These are phyloP conservation scores for Vigna unguiculata DNA, from an alignment of 306 rosid genomes.

Conservation along the genomic window DNA sequence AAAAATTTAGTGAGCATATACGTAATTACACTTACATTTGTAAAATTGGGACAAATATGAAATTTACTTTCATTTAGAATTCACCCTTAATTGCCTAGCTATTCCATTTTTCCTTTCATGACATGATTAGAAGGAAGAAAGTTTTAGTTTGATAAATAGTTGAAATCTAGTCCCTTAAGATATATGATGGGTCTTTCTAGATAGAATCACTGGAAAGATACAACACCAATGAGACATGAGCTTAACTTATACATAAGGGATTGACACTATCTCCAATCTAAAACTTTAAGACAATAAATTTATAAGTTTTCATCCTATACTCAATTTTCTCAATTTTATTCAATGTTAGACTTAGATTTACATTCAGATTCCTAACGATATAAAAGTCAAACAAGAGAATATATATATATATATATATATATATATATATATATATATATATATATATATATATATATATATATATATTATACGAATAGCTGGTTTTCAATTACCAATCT, in stretches of 20 bases:
- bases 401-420: background rate
- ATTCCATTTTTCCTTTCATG: constrained; percentile 28
- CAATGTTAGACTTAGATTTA: no score
- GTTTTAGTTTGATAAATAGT: background rate
- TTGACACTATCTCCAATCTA: no score
- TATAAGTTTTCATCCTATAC: no score
- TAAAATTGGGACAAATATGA: constrained; percentile 14
- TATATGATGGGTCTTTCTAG: no score
- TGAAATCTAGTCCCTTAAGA: constrained; percentile 49
- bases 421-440: constrained; percentile 1
- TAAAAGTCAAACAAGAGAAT: constrained; percentile 29
- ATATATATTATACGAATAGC: background rate
- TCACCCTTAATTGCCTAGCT: constrained; percentile 32
- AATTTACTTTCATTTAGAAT: constrained; percentile 28
- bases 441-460: no score
- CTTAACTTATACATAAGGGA: no score
- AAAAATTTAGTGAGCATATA: background rate
- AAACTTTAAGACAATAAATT: no score
- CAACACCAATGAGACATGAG: no score
- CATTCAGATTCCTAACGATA: no score
- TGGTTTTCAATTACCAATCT: constrained; percentile 39
- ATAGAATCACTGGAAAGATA: no score
- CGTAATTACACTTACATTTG: background rate
- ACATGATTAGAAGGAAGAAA: background rate
- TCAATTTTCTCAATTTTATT: no score